These are phyloP conservation scores for Penicillium janthinellum DNA, from an alignment of 2,329 filamentous ascomycete genomes.

Conservation along the genomic window DNA sequence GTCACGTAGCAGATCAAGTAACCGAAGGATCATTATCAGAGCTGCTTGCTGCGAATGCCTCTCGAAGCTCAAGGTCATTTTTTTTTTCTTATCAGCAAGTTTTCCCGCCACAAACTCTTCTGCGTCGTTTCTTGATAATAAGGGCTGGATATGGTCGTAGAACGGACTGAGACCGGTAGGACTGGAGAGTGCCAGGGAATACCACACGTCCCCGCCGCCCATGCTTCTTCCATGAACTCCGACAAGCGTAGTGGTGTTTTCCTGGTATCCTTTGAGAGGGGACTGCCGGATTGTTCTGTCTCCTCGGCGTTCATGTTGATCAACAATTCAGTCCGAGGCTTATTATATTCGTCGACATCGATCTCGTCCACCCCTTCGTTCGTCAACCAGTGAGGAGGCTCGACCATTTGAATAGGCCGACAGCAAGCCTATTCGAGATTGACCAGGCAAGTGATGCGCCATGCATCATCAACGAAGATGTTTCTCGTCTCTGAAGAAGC, in stretches of 20 bases:
- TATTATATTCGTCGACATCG: constrained; percentile 18
- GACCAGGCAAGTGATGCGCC: constrained; percentile 28
- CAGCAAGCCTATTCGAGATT: constrained; percentile 31
- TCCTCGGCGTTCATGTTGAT: constrained; percentile 16
- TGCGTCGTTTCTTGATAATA: background rate
- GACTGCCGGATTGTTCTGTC: background rate
- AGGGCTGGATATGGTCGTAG: constrained; percentile 22
- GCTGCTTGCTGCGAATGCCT: too few species aligned
- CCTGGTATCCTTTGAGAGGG: too few species aligned
- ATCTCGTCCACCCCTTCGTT: constrained; percentile 21
- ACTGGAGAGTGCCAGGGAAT: constrained; percentile 21
- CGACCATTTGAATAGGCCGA: constrained; percentile 25
- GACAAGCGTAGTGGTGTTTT: constrained; percentile 4
- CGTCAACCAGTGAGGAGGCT: constrained; percentile 29
- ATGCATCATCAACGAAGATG: constrained; percentile 29
- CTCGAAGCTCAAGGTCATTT: too few species aligned
- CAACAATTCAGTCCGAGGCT: constrained; percentile 20
- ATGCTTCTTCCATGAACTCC: constrained; percentile 17
- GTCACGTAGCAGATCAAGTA: too few species aligned
- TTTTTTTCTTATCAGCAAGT: too few species aligned
- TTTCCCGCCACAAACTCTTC: too few species aligned
- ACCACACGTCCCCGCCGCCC: constrained; percentile 23
- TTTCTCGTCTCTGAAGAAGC: constrained; percentile 32
- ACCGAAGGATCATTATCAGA: too few species aligned
- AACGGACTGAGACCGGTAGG: constrained; percentile 22